Conservation (phyloP, 2,329 filamentous ascomycete genomes). For the Alternaria conjuncta region DNA sequence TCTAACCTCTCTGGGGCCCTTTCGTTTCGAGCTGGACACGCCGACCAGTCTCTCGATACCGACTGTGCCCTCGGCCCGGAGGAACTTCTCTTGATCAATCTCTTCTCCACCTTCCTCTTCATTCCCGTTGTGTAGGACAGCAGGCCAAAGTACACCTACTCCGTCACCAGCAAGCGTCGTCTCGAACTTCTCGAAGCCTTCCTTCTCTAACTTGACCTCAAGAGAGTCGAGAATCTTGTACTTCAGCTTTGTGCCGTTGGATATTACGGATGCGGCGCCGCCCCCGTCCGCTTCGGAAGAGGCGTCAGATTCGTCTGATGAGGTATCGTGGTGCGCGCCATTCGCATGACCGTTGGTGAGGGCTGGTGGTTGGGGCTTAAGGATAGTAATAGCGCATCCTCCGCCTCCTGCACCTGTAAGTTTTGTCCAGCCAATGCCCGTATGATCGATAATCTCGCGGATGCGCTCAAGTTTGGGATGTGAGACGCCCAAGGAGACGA, state of each 20-base stretch:
- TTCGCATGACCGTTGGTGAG: constrained; percentile 55
- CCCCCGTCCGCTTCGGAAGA: constrained; percentile 35
- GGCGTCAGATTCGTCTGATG: constrained; percentile 31
- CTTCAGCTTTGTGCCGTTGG: constrained; percentile 41
- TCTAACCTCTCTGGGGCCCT: constrained; percentile 38
- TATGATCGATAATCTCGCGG: constrained; percentile 81
- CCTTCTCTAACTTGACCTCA: constrained; percentile 62
- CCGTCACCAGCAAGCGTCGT: constrained; percentile 92
- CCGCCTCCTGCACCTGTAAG: constrained; percentile 94
- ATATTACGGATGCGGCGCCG: constrained; percentile 39
- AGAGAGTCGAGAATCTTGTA: constrained; percentile 62
- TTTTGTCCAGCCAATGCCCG: constrained; percentile 95
- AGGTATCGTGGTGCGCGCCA: constrained; percentile 24
- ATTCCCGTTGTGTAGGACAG: constrained; percentile 84
- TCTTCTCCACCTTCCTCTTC: constrained; percentile 85
- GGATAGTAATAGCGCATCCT: constrained; percentile 90
- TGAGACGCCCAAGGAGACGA: constrained; percentile 91
- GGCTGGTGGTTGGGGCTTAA: constrained; percentile 66
- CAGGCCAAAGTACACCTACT: constrained; percentile 92
- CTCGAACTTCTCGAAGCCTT: constrained; percentile 82
- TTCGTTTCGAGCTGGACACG: constrained; percentile 55
- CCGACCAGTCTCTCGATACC: constrained; percentile 89
- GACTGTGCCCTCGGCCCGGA: constrained; percentile 81
- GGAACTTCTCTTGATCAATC: constrained; percentile 87
- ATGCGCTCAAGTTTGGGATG: constrained; percentile 92